Conservation (phyloP, 169 alveolate genomes). For the Neospora caninum region DNA sequence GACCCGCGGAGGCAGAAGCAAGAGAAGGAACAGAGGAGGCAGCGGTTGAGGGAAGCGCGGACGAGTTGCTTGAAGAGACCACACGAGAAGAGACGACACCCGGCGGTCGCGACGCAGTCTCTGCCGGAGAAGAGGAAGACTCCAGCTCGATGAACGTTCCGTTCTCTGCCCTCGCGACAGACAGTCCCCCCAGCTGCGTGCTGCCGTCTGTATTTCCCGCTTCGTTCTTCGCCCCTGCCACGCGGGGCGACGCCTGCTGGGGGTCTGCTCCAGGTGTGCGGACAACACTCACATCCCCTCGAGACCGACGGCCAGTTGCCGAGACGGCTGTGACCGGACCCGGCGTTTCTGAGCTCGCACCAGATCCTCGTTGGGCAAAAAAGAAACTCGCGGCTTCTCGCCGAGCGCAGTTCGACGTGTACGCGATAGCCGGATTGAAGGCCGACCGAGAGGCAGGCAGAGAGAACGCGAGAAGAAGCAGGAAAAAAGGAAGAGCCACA, state of each 20-base stretch:
- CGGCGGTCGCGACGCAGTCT: not conserved
- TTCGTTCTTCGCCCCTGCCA: not conserved
- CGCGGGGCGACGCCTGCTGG: not conserved
- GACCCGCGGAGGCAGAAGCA: not conserved
- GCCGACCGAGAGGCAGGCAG: not conserved
- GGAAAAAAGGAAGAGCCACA: not conserved
- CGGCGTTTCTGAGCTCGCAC: not conserved
- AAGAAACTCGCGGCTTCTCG: not conserved
- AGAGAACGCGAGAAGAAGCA: not conserved
- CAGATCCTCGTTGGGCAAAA: not conserved
- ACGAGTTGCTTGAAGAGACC: not conserved
- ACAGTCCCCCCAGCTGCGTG: not conserved
- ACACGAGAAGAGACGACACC: not conserved
- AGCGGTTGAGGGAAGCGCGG: not conserved
- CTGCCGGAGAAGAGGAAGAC: not conserved
- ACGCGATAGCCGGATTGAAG: conserved; percentile 18
- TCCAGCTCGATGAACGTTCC: not conserved
- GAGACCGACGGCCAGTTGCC: too few species aligned
- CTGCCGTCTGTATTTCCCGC: not conserved
- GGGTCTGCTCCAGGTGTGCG: too few species aligned
- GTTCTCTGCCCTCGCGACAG: not conserved
- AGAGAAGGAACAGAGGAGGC: not conserved
- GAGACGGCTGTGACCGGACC: too few species aligned
- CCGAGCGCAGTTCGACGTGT: not conserved
- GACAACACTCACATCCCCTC: too few species aligned